Percentiles rank a stretch among this genome's conserved stretches.
Conservation (phyloP, 2,329 filamentous ascomycete genomes). For the Fusarium buharicum region DNA sequence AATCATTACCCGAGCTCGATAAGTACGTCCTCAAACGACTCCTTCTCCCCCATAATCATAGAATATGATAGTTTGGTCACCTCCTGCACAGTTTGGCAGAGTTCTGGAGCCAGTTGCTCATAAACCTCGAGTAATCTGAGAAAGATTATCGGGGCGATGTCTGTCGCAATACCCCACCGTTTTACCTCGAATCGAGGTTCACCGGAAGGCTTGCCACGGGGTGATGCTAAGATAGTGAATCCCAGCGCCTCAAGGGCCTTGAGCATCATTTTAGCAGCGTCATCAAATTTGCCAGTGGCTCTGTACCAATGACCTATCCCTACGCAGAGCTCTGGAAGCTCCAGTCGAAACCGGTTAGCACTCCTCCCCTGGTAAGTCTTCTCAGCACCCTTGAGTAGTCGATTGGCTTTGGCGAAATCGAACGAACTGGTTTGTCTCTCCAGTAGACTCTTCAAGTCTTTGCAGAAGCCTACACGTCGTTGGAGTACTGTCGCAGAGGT, state of each 20-base stretch:
- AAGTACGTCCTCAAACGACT: not conserved
- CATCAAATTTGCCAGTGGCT: not conserved
- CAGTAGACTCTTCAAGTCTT: constrained; percentile 25
- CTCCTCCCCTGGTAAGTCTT: constrained; percentile 34
- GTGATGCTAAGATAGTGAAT: constrained; percentile 3
- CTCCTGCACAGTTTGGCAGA: not conserved
- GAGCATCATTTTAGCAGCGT: not conserved
- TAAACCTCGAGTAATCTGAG: constrained; percentile 5
- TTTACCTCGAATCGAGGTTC: constrained; percentile 7
- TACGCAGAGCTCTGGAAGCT: constrained; percentile 2
- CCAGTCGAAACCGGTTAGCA: not conserved
- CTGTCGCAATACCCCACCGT: constrained; percentile 3
- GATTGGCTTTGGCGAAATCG: constrained; percentile 12
- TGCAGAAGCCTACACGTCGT: constrained; percentile 26
- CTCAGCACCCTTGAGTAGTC: constrained; percentile 36
- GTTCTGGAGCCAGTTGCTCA: not conserved
- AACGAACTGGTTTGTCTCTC: rapidly evolving
- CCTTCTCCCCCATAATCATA: constrained; percentile 7
- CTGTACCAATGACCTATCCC: not conserved
- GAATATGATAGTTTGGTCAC: not conserved
- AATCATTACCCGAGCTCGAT: no score
- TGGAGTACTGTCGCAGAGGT: constrained; percentile 26
- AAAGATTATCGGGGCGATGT: not conserved
- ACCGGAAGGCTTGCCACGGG: not conserved
- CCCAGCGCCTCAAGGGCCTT: constrained; percentile 15